Evolutionary conservation across 208 protist genomes (phyloP).

Genomic region (Sergeia podlipaevii): DNA sequence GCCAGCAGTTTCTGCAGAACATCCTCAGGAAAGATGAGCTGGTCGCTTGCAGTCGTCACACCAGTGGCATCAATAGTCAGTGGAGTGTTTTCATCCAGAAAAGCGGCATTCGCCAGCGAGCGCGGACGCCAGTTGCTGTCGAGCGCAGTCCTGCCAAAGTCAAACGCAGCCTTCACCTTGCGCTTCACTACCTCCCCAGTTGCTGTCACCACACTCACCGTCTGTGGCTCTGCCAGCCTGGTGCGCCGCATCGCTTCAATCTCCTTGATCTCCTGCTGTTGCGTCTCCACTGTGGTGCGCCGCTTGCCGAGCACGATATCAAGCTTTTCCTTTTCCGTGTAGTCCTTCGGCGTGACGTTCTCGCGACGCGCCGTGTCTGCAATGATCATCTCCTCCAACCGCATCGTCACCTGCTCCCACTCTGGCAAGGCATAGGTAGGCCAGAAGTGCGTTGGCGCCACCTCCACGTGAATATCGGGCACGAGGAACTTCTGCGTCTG

Average conservation of each 20-base stretch:
- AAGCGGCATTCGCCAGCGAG: constrained; percentile 71
- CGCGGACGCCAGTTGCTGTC: constrained; percentile 82
- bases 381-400: constrained; percentile 99
- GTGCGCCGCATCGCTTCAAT: constrained; percentile 96
- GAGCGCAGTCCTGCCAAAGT: constrained; percentile 68
- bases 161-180: constrained; percentile 80
- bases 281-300: constrained; percentile 97
- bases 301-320: constrained; percentile 99
- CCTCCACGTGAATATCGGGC: constrained; percentile 96
- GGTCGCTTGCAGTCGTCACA: constrained; percentile 67
- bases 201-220: constrained; percentile 47
- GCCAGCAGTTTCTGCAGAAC: constrained; percentile 69
- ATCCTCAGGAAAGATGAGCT: constrained; percentile 81
- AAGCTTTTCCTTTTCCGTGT: constrained; percentile 99
- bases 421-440: constrained; percentile 97
- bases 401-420: constrained; percentile 98
- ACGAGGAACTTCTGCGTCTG: constrained; percentile 97
- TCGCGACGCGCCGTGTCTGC: constrained; percentile 99
- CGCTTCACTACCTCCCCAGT: constrained; percentile 71
- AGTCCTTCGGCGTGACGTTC: constrained; percentile 98
- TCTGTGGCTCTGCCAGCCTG: constrained; percentile 63
- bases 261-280: constrained; percentile 98
- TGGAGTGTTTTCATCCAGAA: constrained; percentile 61
- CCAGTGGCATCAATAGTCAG: constrained; percentile 58
- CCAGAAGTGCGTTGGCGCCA: constrained; percentile 98